Percentiles rank a stretch among this genome's conserved stretches.
These are phyloP conservation scores for Pythium sukuiense DNA, from an alignment of 352 stramenopile species.

Conservation along the genomic window DNA sequence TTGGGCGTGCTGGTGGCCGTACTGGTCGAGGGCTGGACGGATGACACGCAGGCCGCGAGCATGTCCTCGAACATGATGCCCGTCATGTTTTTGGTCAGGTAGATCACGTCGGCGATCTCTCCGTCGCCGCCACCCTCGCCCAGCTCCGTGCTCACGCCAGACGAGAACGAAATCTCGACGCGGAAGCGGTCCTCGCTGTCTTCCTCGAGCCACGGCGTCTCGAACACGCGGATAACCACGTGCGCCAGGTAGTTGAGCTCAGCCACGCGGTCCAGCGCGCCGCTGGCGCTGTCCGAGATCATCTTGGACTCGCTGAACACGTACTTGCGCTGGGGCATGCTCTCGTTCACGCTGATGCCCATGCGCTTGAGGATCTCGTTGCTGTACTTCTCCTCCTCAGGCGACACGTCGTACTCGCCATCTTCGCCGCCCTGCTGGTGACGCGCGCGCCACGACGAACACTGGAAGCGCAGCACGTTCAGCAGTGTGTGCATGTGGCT, in stretches of 20 bases:
- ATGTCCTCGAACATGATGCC: conserved; percentile 90
- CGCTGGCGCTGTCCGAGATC: conserved; percentile 67
- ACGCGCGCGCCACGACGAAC: conserved; percentile 61
- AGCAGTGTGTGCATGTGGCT: conserved; percentile 98
- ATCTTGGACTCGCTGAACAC: conserved; percentile 81
- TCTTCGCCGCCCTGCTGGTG: conserved; percentile 57
- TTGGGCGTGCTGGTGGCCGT: conserved; percentile 8
- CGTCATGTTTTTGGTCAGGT: conserved; percentile 85
- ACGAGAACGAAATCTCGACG: conserved; percentile 85
- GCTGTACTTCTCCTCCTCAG: conserved; percentile 82
- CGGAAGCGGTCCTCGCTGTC: conserved; percentile 84
- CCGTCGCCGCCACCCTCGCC: conserved; percentile 18
- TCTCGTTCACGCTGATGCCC: conserved; percentile 82
- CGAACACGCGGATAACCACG: conserved; percentile 98
- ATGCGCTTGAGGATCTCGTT: conserved; percentile 85
- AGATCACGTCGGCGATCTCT: conserved; percentile 70
- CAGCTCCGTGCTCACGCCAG: conserved; percentile 58
- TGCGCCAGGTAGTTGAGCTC: conserved; percentile 99
- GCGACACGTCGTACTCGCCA: conserved; percentile 71
- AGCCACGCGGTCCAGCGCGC: conserved; percentile 82
- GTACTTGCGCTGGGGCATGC: conserved; percentile 79
- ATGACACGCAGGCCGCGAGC: conserved; percentile 81
- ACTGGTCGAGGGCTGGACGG: conserved; percentile 44
- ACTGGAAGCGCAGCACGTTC: conserved; percentile 96
- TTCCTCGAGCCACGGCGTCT: conserved; percentile 88